These are phyloP conservation scores for Gyromitra esculenta DNA, from an alignment of 2,329 filamentous ascomycete species.

Conservation along the genomic window DNA sequence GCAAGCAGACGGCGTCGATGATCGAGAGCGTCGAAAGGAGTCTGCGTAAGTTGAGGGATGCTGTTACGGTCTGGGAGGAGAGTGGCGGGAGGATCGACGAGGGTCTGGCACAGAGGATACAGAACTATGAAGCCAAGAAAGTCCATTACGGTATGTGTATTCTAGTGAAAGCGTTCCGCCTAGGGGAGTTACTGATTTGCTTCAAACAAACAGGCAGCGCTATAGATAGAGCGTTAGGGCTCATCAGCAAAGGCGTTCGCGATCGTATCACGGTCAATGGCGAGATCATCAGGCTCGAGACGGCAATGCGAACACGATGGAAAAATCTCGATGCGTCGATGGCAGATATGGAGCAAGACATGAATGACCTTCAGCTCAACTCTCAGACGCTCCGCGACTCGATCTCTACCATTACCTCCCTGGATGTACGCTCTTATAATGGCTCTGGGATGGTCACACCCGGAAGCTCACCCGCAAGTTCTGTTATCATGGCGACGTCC, in stretches of 20 bases:
- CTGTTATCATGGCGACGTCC: conserved; percentile 61
- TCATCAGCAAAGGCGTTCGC: conserved; percentile 94
- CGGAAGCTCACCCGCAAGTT: conserved; percentile 73
- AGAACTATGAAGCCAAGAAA: conserved; percentile 94
- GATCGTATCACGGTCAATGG: conserved; percentile 97
- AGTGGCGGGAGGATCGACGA: conserved; percentile 74
- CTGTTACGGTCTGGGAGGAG: conserved; percentile 70
- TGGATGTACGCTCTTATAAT: conserved; percentile 68
- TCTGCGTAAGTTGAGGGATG: conserved; percentile 81
- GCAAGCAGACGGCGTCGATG: conserved; percentile 83
- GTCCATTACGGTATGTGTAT: conserved; percentile 74
- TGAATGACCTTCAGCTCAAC: conserved; percentile 74
- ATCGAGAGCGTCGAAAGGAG: conserved; percentile 93
- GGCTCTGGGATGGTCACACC: conserved; percentile 65
- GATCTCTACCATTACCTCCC: conserved; percentile 88
- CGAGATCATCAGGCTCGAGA: conserved; percentile 86
- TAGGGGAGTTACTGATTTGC: conserved; percentile 43
- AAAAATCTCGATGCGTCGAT: conserved; percentile 79
- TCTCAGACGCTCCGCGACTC: conserved; percentile 78
- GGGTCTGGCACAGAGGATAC: conserved; percentile 79
- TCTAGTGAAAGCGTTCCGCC: conserved; percentile 35
- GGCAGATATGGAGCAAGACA: conserved; percentile 75
- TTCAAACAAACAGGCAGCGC: conserved; percentile 69
- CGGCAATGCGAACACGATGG: conserved; percentile 86
- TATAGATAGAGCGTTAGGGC: conserved; percentile 87